These are phyloP conservation scores for Physaria fendleri DNA, from an alignment of 345 rosid genomes.

Conservation along the genomic window DNA sequence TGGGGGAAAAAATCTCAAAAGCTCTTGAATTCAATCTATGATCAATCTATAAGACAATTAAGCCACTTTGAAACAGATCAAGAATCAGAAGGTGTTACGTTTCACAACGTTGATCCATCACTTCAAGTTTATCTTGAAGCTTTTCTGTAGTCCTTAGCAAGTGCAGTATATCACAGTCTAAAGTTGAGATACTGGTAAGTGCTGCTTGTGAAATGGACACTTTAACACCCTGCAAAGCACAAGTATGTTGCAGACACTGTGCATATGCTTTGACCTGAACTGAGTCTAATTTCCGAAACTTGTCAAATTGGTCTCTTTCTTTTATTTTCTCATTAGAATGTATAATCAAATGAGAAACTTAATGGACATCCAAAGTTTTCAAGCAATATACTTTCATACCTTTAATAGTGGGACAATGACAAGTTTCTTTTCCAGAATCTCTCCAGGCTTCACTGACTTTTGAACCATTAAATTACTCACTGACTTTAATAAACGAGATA, in stretches of 20 bases:
- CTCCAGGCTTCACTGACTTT: conserved; percentile 35
- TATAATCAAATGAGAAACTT: neutral
- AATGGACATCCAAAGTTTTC: neutral
- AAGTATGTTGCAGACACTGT: too few species aligned
- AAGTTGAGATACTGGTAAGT: too few species aligned
- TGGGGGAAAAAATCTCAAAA: neutral
- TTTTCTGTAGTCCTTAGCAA: too few species aligned
- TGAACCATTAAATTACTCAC: conserved; percentile 46
- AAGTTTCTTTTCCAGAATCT: conserved; percentile 39
- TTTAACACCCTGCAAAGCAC: too few species aligned
- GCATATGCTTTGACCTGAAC: too few species aligned
- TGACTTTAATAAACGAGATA: conserved; percentile 48
- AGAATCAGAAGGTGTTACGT: conserved; percentile 14
- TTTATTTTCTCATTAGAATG: neutral
- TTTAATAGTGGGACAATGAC: conserved; percentile 47
- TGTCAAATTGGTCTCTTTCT: neutral
- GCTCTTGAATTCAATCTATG: neutral
- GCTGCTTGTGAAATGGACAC: too few species aligned
- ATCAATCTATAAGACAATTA: too few species aligned
- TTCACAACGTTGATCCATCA: too few species aligned
- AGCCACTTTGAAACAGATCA: neutral
- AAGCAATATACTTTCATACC: conserved; percentile 8
- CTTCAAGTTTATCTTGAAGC: too few species aligned
- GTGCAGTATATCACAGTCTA: too few species aligned
- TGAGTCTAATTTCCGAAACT: too few species aligned